Evolutionary conservation across 1,139 yeast species (phyloP).

Genomic region (Suhomyces wounanorum): DNA sequence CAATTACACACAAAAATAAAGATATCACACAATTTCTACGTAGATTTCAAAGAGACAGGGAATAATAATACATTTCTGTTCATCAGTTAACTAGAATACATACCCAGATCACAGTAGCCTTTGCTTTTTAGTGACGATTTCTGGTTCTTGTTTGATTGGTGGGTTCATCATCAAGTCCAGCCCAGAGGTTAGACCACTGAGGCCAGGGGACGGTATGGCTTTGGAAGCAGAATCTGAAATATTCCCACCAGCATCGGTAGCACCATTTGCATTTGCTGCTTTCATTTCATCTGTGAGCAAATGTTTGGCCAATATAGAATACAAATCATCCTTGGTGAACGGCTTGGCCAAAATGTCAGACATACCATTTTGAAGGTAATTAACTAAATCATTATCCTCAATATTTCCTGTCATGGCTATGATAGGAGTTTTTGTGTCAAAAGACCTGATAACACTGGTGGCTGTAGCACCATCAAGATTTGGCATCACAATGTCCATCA

Average conservation of each 20-base stretch:
- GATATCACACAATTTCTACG: background rate
- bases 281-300: constrained; percentile 31
- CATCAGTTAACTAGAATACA: background rate
- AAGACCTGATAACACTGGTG: constrained; percentile 78
- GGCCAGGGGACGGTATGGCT: constrained; percentile 4
- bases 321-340: constrained; percentile 81
- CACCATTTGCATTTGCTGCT: constrained; percentile 5
- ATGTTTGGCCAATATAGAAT: constrained; percentile 72
- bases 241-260: constrained; percentile 6
- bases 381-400: constrained; percentile 75
- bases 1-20: too few relatives aligned
- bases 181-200: background rate
- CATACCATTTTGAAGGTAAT: constrained; percentile 86
- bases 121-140: constrained; percentile 10
- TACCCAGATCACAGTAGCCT: constrained; percentile 9
- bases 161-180: constrained; percentile 5
- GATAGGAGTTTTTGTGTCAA: constrained; percentile 83
- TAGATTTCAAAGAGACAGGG: background rate
- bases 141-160: constrained; percentile 11
- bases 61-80: constrained; percentile 7
- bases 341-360: constrained; percentile 91
- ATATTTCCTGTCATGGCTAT: constrained; percentile 94
- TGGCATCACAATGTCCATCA: constrained; percentile 96
- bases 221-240: constrained; percentile 1
- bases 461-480: constrained; percentile 94